Evolutionary conservation across 208 protist species (phyloP).

Genomic region (Naegleria fowleri): DNA sequence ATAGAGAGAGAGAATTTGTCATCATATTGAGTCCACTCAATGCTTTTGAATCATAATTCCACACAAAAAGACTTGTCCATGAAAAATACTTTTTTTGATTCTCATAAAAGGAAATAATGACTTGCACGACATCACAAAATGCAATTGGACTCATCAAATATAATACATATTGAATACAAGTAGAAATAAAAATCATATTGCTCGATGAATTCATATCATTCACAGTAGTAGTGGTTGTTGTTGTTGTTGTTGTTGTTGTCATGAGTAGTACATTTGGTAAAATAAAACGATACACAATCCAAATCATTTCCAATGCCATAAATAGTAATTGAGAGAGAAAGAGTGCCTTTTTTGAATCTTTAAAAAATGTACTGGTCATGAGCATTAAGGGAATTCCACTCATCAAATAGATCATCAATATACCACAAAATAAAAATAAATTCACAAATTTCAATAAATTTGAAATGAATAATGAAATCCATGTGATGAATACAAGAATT

Average conservation of each 20-base stretch:
- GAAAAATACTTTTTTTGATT: background rate
- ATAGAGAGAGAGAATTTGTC: too few relatives aligned
- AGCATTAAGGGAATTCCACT: background rate
- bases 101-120: background rate
- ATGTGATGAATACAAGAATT: background rate
- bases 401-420: background rate
- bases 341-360: background rate
- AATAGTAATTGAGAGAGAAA: background rate
- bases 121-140: background rate
- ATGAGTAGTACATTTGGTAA: background rate
- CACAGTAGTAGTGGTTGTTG: too few relatives aligned
- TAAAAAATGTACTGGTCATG: background rate
- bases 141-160: background rate
- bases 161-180: background rate
- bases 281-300: background rate
- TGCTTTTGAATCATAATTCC: too few relatives aligned
- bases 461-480: background rate
- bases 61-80: too few relatives aligned
- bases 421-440: background rate
- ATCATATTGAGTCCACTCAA: too few relatives aligned
- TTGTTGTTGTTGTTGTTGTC: too few relatives aligned
- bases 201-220: too few relatives aligned
- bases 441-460: background rate
- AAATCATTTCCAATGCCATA: background rate
- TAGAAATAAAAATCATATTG: too few relatives aligned